These are phyloP conservation scores for Ocimum tenuiflorum DNA, from an alignment of 257 asterid species.

Conservation along the genomic window DNA sequence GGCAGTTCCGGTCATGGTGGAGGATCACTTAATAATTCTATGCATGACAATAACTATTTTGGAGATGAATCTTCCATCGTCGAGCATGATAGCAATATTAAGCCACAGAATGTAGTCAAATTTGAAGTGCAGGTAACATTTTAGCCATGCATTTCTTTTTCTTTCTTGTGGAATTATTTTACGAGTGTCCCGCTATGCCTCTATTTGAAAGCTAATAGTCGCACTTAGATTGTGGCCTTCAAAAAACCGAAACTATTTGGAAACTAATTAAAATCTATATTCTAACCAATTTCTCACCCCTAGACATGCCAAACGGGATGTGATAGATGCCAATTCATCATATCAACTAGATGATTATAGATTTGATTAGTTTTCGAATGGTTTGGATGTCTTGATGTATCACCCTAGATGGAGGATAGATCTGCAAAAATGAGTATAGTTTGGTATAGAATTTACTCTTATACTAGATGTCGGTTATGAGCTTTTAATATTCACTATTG, in stretches of 20 bases:
- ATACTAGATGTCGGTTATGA: neutral
- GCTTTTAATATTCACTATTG: neutral
- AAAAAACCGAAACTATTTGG: too few species aligned
- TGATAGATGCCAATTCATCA: too few species aligned
- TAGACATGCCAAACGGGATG: too few species aligned
- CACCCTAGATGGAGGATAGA: too few species aligned
- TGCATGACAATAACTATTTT: conserved; percentile 40
- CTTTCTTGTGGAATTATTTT: neutral
- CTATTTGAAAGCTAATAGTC: neutral
- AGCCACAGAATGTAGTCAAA: conserved; percentile 55
- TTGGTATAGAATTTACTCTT: too few species aligned
- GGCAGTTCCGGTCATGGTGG: conserved; percentile 36
- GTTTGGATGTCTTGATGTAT: too few species aligned
- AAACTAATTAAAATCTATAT: too few species aligned
- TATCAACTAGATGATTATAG: too few species aligned
- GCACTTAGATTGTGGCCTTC: too few species aligned
- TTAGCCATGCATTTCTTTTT: neutral
- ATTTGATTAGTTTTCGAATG: too few species aligned
- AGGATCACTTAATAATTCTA: conserved; percentile 35
- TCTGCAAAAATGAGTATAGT: too few species aligned
- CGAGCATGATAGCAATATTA: conserved; percentile 43
- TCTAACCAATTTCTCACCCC: too few species aligned
- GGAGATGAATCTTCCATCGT: conserved; percentile 47
- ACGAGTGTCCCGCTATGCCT: neutral
- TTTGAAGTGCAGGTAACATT: conserved; percentile 85